phyloP scores from a whole-genome alignment of 352 stramenopile genomes.

The Pythium rishiriense region DNA sequence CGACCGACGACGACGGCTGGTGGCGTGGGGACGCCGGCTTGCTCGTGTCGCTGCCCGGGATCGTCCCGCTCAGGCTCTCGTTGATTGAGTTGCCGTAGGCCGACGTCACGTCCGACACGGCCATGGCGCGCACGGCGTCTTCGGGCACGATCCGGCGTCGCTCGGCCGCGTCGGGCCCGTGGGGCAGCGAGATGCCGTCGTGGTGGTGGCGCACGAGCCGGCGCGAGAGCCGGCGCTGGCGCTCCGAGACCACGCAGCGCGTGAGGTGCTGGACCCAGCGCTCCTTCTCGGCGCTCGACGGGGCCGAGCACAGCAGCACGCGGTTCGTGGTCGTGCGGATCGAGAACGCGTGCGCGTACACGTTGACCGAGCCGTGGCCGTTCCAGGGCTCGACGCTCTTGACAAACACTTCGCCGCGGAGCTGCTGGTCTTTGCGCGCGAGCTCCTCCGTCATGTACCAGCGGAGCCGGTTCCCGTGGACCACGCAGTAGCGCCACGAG shows the following conservation, averaged over 20 bases:
- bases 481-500: conserved; percentile 70
- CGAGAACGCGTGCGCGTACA: conserved; percentile 60
- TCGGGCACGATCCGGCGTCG: conserved; percentile 53
- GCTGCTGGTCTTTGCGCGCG: conserved; percentile 43
- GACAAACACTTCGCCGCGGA: conserved; percentile 66
- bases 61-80: conserved; percentile 6
- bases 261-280: conserved; percentile 49
- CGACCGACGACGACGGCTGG: conserved; percentile 14
- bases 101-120: neutral
- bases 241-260: conserved; percentile 29
- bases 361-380: conserved; percentile 50
- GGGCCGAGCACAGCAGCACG: conserved; percentile 60
- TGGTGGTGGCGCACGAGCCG: conserved; percentile 26
- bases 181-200: conserved; percentile 5
- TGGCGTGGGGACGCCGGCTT: conserved; percentile 10
- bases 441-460: conserved; percentile 69
- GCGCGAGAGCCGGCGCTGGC: conserved; percentile 23
- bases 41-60: neutral
- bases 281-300: conserved; percentile 41
- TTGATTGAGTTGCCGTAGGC: conserved; percentile 12
- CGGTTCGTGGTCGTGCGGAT: conserved; percentile 57
- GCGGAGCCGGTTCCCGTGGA: conserved; percentile 56
- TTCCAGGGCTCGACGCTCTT: conserved; percentile 60
- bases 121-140: conserved; percentile 38
- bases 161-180: conserved; percentile 31